These are phyloP conservation scores for Trypanosomatidae sp. DNA, from an alignment of 208 protist genomes.

Conservation along the genomic window DNA sequence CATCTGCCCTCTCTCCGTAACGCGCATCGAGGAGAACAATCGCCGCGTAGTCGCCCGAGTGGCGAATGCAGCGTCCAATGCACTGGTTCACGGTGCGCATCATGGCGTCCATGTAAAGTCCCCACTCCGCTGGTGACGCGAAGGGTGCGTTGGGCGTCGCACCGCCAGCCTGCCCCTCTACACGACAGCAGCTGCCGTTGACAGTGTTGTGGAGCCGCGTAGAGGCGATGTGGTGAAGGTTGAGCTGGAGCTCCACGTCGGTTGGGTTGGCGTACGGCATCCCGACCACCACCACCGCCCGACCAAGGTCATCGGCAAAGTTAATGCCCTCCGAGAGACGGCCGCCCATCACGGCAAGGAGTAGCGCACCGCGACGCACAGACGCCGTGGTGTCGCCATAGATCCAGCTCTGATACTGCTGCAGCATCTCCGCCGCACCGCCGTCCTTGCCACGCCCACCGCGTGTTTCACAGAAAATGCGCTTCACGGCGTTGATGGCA, in stretches of 20 bases:
- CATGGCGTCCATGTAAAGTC: slow-evolving; percentile 93
- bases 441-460: not conserved
- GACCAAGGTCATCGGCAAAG: slow-evolving; percentile 95
- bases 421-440: slow-evolving; percentile 28
- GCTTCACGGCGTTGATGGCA: slow-evolving; percentile 69
- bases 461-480: slow-evolving; percentile 82
- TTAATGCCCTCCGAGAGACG: slow-evolving; percentile 98
- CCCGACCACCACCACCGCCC: slow-evolving; percentile 94
- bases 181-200: no score
- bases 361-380: slow-evolving; percentile 84
- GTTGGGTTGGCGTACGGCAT: slow-evolving; percentile 95
- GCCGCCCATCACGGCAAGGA: slow-evolving; percentile 96
- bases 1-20: slow-evolving; percentile 63
- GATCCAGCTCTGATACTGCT: slow-evolving; percentile 64
- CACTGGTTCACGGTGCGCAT: slow-evolving; percentile 97
- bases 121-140: no score
- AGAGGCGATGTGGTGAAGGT: slow-evolving; percentile 73
- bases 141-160: no score
- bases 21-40: slow-evolving; percentile 94
- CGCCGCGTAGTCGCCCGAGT: slow-evolving; percentile 92
- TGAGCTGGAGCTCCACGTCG: slow-evolving; percentile 90
- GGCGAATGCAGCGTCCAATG: slow-evolving; percentile 95
- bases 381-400: no score
- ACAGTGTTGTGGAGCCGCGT: no score
- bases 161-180: no score